A percentile compares a stretch with the other conserved stretches of the same genome.
Evolutionary conservation across 768 basidiomycete genomes (phyloP).

Genomic region (Crepidotus variabilis): DNA sequence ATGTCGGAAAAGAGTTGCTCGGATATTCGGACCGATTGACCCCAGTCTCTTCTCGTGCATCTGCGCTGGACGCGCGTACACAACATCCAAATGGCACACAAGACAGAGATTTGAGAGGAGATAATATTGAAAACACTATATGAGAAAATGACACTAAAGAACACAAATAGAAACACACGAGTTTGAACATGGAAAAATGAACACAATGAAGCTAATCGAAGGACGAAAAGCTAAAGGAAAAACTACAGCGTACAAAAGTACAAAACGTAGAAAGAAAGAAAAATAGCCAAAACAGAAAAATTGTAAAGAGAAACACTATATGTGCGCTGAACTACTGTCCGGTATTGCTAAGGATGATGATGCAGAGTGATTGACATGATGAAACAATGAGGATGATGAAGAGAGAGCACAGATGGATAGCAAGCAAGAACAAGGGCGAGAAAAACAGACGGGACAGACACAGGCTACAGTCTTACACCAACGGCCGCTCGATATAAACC

Average conservation of each 20-base stretch:
- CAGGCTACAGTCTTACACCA: too few species aligned
- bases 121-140: background rate
- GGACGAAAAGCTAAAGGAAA: background rate
- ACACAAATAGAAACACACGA: background rate
- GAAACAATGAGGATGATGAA: background rate
- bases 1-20: too few species aligned
- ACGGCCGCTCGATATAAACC: conserved; percentile 4
- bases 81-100: background rate
- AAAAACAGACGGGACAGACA: background rate
- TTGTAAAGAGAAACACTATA: background rate
- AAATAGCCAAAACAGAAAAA: conserved; percentile 13
- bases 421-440: background rate
- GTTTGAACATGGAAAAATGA: background rate
- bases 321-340: background rate
- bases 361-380: background rate
- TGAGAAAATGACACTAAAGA: conserved; percentile 1
- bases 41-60: too few species aligned
- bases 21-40: too few species aligned
- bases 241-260: background rate
- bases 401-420: conserved; percentile 1
- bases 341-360: background rate
- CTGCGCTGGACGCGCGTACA: too few species aligned
- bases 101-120: background rate
- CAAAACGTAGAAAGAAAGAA: conserved; percentile 1
- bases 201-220: background rate